Conservation (phyloP, 2,329 filamentous ascomycete species). For the Paraphoma sp. region DNA sequence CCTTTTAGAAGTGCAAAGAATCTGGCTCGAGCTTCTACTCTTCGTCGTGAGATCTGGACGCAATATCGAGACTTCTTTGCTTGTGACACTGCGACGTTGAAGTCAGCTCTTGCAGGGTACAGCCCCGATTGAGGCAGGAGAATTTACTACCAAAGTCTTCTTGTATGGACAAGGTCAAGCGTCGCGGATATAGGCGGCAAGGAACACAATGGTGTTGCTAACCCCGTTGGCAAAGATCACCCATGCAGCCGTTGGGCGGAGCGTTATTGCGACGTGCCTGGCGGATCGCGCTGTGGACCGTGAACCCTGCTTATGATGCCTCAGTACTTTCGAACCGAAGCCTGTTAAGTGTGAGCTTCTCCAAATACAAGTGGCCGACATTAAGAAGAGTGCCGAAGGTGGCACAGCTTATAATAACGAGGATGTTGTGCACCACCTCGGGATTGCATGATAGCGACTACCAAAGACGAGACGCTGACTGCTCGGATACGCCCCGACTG, state of each 20-base stretch:
- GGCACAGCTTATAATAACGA: slow-evolving; percentile 35
- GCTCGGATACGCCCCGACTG: slow-evolving; percentile 28
- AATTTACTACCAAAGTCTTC: slow-evolving; percentile 16
- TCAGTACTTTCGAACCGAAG: slow-evolving; percentile 16
- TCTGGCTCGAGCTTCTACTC: slow-evolving; percentile 9
- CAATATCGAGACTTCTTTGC: slow-evolving; percentile 9
- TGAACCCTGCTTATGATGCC: slow-evolving; percentile 26
- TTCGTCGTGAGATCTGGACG: background rate
- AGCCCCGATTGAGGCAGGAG: slow-evolving; percentile 16
- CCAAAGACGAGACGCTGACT: slow-evolving; percentile 26
- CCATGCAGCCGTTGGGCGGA: slow-evolving; percentile 26
- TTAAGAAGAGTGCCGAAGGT: slow-evolving; percentile 37
- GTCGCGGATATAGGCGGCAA: slow-evolving; percentile 28
- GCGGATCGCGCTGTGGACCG: slow-evolving; percentile 33
- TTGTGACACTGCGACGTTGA: slow-evolving; percentile 8
- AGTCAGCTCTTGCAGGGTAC: slow-evolving; percentile 18
- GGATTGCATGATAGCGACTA: slow-evolving; percentile 29
- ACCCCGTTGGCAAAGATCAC: slow-evolving; percentile 25
- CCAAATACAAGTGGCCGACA: slow-evolving; percentile 40
- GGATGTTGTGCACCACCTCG: slow-evolving; percentile 39
- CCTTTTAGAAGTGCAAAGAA: slow-evolving; percentile 10
- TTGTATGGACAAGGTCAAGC: slow-evolving; percentile 19
- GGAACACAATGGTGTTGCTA: slow-evolving; percentile 16
- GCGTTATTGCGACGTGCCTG: slow-evolving; percentile 30
- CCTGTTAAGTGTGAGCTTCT: slow-evolving; percentile 28